These are phyloP conservation scores for Osmozyma mogii DNA, from an alignment of 805 yeast species.

Conservation along the genomic window DNA sequence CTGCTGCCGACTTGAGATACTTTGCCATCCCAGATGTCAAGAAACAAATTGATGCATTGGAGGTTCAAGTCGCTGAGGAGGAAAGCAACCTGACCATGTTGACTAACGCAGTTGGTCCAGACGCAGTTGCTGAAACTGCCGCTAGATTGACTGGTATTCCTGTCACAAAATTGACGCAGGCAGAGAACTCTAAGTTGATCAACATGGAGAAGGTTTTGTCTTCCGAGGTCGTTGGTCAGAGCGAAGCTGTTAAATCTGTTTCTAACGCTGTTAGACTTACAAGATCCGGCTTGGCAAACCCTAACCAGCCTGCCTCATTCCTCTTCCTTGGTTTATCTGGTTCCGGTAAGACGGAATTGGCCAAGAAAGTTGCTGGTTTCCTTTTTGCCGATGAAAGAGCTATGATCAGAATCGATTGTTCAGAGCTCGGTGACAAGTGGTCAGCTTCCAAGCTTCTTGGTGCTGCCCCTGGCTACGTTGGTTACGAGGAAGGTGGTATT, in stretches of 20 bases:
- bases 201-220: constrained; percentile 88
- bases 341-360: constrained; percentile 96
- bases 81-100: constrained; percentile 59
- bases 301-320: constrained; percentile 94
- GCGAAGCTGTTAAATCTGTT: constrained; percentile 93
- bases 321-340: constrained; percentile 92
- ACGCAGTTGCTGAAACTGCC: constrained; percentile 93
- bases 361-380: constrained; percentile 94
- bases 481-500: constrained; percentile 96
- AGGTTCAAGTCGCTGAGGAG: constrained; percentile 70
- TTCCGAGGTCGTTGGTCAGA: constrained; percentile 85
- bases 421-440: constrained; percentile 92
- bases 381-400: constrained; percentile 94
- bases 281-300: constrained; percentile 93
- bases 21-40: constrained; percentile 94
- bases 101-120: constrained; percentile 81
- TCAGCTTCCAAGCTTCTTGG: constrained; percentile 92
- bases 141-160: constrained; percentile 97
- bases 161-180: constrained; percentile 86
- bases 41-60: constrained; percentile 67
- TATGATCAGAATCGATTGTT: constrained; percentile 95
- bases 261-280: constrained; percentile 89
- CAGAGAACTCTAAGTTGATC: constrained; percentile 88
- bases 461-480: constrained; percentile 93
- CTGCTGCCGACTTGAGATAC: constrained; percentile 94